Conservation (phyloP, 1,284 basidiomycete genomes). For the Heterobasidion irregulare region DNA sequence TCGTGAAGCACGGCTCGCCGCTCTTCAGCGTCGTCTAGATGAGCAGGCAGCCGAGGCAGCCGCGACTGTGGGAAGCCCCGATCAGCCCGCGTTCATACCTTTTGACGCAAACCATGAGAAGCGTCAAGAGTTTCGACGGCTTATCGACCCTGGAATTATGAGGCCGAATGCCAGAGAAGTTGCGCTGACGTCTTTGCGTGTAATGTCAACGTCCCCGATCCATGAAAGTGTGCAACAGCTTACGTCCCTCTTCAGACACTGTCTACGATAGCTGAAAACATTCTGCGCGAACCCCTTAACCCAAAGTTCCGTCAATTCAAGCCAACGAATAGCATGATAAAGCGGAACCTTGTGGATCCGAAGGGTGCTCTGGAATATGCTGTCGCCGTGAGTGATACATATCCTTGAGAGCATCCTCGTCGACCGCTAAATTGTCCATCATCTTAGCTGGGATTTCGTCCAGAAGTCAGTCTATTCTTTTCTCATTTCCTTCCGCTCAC, state of each 20-base stretch:
- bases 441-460: slow-evolving; percentile 61
- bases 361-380: slow-evolving; percentile 75
- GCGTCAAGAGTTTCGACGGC: slow-evolving; percentile 60
- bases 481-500: not conserved
- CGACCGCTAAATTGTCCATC: slow-evolving; percentile 4
- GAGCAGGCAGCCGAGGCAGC: slow-evolving; percentile 1
- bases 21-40: slow-evolving; percentile 13
- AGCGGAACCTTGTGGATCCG: slow-evolving; percentile 45
- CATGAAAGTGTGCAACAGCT: not conserved
- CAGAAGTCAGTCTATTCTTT: slow-evolving; percentile 35
- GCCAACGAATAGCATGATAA: slow-evolving; percentile 62
- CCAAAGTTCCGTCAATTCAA: slow-evolving; percentile 67
- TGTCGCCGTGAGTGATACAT: slow-evolving; percentile 42
- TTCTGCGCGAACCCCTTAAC: slow-evolving; percentile 56
- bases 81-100: slow-evolving; percentile 23
- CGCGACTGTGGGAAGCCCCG: slow-evolving; percentile 15
- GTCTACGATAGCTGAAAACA: slow-evolving; percentile 61
- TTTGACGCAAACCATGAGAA: slow-evolving; percentile 51
- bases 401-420: not conserved
- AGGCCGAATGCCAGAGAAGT: slow-evolving; percentile 59
- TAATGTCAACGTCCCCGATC: slow-evolving; percentile 19
- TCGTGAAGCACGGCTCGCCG: slow-evolving; percentile 11
- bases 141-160: slow-evolving; percentile 71
- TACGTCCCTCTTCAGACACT: slow-evolving; percentile 40
- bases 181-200: slow-evolving; percentile 55